Percentiles rank a stretch among this genome's conserved stretches.
Conservation (phyloP, 2,329 filamentous ascomycete genomes). For the Xylaria hypoxylon region DNA sequence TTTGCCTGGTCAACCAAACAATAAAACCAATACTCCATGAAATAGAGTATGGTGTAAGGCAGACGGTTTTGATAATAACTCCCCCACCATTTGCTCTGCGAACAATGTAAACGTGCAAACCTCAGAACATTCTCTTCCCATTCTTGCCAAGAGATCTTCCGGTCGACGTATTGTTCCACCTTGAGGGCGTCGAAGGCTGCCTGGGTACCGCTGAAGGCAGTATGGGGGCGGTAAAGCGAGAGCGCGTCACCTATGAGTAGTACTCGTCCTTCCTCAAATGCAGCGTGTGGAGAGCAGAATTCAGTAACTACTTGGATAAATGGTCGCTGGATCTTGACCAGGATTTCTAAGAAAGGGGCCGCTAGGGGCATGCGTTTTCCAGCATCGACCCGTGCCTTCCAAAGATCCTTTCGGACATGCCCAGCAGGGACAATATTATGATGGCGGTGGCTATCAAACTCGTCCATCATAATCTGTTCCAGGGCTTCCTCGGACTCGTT, state of each 20-base stretch:
- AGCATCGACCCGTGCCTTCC: not conserved
- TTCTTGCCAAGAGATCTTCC: too few species aligned
- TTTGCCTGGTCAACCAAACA: too few species aligned
- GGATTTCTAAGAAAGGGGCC: constrained; percentile 25
- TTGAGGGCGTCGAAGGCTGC: constrained; percentile 3
- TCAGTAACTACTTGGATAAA: constrained; percentile 44
- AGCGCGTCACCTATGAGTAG: constrained; percentile 40
- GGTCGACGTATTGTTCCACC: too few species aligned
- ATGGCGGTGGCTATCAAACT: constrained; percentile 22
- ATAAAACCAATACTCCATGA: too few species aligned
- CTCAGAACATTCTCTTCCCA: too few species aligned
- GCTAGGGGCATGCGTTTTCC: constrained; percentile 2
- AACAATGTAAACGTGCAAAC: too few species aligned
- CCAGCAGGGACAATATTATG: constrained; percentile 26
- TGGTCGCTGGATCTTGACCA: constrained; percentile 37
- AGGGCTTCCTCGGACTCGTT: constrained; percentile 23
- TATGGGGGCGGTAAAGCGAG: not conserved
- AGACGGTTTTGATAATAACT: too few species aligned
- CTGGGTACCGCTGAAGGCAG: constrained; percentile 2
- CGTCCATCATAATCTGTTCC: constrained; percentile 28
- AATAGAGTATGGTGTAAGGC: too few species aligned
- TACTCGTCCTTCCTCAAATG: constrained; percentile 36
- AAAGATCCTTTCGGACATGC: constrained; percentile 15
- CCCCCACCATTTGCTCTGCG: too few species aligned
- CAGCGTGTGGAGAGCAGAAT: constrained; percentile 32